phyloP scores from a whole-genome alignment of 2,329 filamentous ascomycete genomes.

The Ophiocordyceps robertsii region DNA sequence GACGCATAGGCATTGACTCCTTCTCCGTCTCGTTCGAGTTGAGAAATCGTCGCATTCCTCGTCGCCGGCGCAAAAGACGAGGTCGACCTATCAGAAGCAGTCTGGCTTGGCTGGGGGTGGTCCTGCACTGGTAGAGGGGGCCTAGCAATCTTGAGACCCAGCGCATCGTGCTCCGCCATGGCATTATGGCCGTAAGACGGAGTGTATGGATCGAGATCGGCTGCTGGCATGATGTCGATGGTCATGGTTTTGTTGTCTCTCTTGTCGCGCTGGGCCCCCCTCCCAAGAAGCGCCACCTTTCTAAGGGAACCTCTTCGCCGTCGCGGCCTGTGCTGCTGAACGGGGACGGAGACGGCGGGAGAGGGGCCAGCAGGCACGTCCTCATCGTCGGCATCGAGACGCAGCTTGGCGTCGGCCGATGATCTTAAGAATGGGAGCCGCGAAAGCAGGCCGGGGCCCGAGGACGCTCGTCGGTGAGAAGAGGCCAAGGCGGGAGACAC shows the following conservation, averaged over 20 bases:
- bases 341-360: conserved; percentile 15
- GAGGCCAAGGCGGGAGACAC: conserved; percentile 6
- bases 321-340: conserved; percentile 38
- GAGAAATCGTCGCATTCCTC: neutral
- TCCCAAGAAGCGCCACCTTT: conserved; percentile 73
- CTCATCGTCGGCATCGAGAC: conserved; percentile 19
- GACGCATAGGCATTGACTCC: conserved; percentile 30
- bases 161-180: conserved; percentile 14
- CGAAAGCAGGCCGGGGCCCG: conserved; percentile 50
- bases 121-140: conserved; percentile 31
- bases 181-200: conserved; percentile 8
- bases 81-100: conserved; percentile 9
- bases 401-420: conserved; percentile 15
- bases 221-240: conserved; percentile 24
- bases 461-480: conserved; percentile 32
- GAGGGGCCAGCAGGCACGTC: conserved; percentile 5
- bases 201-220: conserved; percentile 7
- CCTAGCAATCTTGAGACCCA: conserved; percentile 35
- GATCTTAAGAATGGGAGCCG: conserved; percentile 55
- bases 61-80: conserved; percentile 7
- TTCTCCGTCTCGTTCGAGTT: conserved; percentile 8
- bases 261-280: conserved; percentile 49
- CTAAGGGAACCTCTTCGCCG: conserved; percentile 73
- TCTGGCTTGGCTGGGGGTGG: conserved; percentile 28
- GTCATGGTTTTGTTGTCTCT: conserved; percentile 35